Evolutionary conservation across 2,329 filamentous ascomycete genomes (phyloP), one percentile per base, ranked within the genome.

Genomic region (Immersiporthe knoxdaviesiana): DNA sequence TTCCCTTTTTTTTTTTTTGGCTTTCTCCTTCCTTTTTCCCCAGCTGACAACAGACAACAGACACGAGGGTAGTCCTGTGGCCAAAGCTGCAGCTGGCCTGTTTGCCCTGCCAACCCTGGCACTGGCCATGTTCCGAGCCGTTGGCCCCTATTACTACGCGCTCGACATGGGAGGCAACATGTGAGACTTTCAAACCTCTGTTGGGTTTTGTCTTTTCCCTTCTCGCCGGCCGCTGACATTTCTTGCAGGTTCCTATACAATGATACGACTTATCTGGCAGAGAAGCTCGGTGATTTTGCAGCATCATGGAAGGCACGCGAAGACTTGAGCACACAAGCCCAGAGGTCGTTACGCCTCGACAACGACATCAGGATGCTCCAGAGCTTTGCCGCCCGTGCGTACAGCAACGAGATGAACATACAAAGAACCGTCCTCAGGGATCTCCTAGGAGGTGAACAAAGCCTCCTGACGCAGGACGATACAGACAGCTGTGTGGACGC

Each of bases 81-180:
- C 89, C 0, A 83, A 90, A 16, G 91, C 91, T 5, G 91, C 90
- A 0, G 82, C 87, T 10, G 91, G 90, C 0, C 82, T 96, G 0
- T 93, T 93, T 75, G 85, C 85, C 47, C 80, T 96, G 3, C 92
- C 92, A 1, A 91, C 89, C 0, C 85, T 93, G 24, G 85, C 90
- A 1, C 81, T 96, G 58, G 91, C 92, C n/a, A 88, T 94, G 80
- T 96, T 94, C 78, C 85, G 92, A 63, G 92, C 92, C 3, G 88
- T 93, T 2, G 91, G 92, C 6, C 88, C 91, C 0, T 87, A 91
- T 68, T 92, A 92, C 75, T 96, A 96, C 76, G 83, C 87, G 0
- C 82, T 87, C 18, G 84, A 88, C 52, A 80, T 81, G 18, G 86
- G 85, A 32, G 89, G 89, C 32, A 91, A 88, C 73, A 91, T 92